Percentiles rank a stretch among this genome's conserved stretches.
Conservation (phyloP, 177 flowering plant species). For the Tripterygium wilfordii region DNA sequence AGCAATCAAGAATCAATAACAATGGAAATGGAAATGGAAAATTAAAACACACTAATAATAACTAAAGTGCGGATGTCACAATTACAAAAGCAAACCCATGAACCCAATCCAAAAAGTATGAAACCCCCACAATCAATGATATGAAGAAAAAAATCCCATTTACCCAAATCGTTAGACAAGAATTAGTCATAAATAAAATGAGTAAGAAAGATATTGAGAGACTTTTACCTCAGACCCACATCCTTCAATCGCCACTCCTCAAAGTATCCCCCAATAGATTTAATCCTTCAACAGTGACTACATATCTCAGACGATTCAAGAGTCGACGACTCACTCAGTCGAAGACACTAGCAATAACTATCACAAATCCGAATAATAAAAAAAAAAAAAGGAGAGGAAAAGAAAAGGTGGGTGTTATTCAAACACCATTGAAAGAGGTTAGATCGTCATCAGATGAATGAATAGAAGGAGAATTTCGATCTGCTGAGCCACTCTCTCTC, state of each 20-base stretch:
- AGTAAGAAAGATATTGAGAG: slow-evolving; percentile 7
- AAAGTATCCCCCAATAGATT: slow-evolving; percentile 31
- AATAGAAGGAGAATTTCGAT: slow-evolving; percentile 52
- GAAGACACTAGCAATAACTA: slow-evolving; percentile 11
- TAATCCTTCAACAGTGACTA: slow-evolving; percentile 29
- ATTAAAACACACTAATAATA: too few species aligned
- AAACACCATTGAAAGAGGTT: slow-evolving; percentile 51
- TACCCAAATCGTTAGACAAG: slow-evolving; percentile 12
- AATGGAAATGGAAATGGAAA: background rate
- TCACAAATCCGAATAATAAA: slow-evolving; percentile 2
- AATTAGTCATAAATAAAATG: background rate
- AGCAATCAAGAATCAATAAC: slow-evolving; percentile 10
- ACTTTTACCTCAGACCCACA: slow-evolving; percentile 76
- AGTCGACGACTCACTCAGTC: slow-evolving; percentile 10
- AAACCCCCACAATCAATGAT: slow-evolving; percentile 1
- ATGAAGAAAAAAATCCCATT: slow-evolving; percentile 13
- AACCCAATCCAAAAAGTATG: background rate
- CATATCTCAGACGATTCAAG: too few species aligned
- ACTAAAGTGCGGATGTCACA: too few species aligned
- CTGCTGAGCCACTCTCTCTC: slow-evolving; percentile 54
- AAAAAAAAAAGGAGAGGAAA: slow-evolving; percentile 3
- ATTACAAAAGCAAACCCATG: background rate
- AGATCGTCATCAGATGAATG: slow-evolving; percentile 51
- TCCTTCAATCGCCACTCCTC: slow-evolving; percentile 31
- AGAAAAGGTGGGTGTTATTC: slow-evolving; percentile 18